Conservation (phyloP, 805 yeast species). For the Candida awuae region DNA sequence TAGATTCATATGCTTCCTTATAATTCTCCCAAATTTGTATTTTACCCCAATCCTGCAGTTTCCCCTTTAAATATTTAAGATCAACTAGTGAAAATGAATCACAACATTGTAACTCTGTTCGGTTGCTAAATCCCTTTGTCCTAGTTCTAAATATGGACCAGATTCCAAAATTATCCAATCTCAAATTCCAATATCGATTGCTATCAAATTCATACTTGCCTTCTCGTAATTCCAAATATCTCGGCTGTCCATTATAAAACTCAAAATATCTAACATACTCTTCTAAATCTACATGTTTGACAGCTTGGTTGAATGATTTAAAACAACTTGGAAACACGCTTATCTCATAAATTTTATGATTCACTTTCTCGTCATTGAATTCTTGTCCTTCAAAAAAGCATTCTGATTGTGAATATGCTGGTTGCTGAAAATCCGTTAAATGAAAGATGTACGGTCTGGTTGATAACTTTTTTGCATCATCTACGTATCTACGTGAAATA, state of each 20-base stretch:
- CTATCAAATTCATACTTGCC: background rate
- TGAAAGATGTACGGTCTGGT: constrained; percentile 16
- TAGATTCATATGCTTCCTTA: background rate
- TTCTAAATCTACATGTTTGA: background rate
- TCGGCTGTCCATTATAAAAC: background rate
- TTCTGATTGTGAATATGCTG: background rate
- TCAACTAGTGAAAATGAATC: background rate
- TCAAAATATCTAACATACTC: constrained; percentile 2
- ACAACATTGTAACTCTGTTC: background rate
- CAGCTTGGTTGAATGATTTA: background rate
- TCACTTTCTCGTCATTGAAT: background rate
- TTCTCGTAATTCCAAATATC: background rate
- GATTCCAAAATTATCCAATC: background rate
- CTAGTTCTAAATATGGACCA: background rate
- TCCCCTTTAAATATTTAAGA: background rate
- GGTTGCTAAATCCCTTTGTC: background rate
- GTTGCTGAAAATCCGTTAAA: constrained; percentile 18
- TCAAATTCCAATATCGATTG: background rate
- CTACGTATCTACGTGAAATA: constrained; percentile 9
- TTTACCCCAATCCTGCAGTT: background rate
- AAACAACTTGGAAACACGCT: background rate
- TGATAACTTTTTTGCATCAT: background rate
- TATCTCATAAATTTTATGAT: constrained; percentile 4
- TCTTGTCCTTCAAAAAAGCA: constrained; percentile 2
- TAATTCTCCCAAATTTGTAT: background rate